A percentile compares a stretch with the other conserved stretches of the same genome.
phyloP scores from a whole-genome alignment of 371 early-diverging fungal genomes.

The Coemansia sp. region DNA sequence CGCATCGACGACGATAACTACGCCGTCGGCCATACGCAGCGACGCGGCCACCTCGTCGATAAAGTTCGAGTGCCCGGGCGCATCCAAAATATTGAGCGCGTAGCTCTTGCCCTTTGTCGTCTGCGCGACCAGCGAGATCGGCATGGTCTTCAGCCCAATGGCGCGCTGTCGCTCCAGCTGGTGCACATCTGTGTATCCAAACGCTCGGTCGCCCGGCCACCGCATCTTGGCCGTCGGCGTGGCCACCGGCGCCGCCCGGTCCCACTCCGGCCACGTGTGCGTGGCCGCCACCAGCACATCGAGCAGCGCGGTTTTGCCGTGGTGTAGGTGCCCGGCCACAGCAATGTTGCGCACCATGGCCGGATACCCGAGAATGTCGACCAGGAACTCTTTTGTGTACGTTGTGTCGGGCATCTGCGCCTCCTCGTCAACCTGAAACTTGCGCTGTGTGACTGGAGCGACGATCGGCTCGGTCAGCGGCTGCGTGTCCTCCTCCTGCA shows the following conservation, averaged over 20 bases:
- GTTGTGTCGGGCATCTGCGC: slow-evolving; percentile 75
- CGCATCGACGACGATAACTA: slow-evolving; percentile 92
- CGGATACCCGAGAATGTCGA: slow-evolving; percentile 82
- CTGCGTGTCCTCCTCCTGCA: slow-evolving; percentile 97
- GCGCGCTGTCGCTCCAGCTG: slow-evolving; percentile 89
- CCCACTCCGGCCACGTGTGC: slow-evolving; percentile 60
- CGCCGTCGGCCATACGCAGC: slow-evolving; percentile 87
- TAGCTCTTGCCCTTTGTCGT: slow-evolving; percentile 84
- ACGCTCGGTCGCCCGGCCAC: slow-evolving; percentile 44
- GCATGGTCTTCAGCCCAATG: slow-evolving; percentile 87
- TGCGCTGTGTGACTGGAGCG: slow-evolving; percentile 82
- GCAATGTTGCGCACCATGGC: slow-evolving; percentile 85
- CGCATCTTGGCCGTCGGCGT: slow-evolving; percentile 43
- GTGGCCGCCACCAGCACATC: slow-evolving; percentile 91
- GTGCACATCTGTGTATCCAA: slow-evolving; percentile 81
- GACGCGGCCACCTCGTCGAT: slow-evolving; percentile 91
- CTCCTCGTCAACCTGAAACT: slow-evolving; percentile 81
- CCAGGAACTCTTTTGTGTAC: slow-evolving; percentile 88
- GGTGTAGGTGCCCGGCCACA: slow-evolving; percentile 93
- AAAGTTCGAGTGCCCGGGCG: slow-evolving; percentile 97
- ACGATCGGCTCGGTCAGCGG: slow-evolving; percentile 94
- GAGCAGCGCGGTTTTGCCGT: slow-evolving; percentile 93
- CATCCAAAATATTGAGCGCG: slow-evolving; percentile 88
- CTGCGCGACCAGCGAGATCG: slow-evolving; percentile 88
- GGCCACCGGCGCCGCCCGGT: slow-evolving; percentile 37